Percentiles rank a stretch among this genome's conserved stretches.
phyloP scores from a whole-genome alignment of 495 filamentous ascomycete species.

The Cladorrhinum samala region DNA sequence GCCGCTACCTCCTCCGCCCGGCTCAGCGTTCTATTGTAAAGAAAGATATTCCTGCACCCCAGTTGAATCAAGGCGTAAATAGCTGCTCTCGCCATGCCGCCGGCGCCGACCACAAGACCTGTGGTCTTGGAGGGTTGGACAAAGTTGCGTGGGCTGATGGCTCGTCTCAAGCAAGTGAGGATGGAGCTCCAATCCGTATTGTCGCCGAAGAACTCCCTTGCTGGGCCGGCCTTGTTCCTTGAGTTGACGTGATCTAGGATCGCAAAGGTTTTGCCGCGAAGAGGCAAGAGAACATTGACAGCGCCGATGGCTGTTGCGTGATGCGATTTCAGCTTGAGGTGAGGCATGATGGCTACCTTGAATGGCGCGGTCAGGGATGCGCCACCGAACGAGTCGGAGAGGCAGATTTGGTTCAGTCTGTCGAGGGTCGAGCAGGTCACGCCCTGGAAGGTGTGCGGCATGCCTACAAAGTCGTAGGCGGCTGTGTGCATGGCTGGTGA shows the following conservation, averaged over 20 bases:
- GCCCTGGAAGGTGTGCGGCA: conserved; percentile 66
- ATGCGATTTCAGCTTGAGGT: conserved; percentile 61
- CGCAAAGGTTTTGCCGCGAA: conserved; percentile 52
- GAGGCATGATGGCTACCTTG: conserved; percentile 64
- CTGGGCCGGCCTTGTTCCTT: conserved; percentile 58
- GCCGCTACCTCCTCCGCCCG: conserved; percentile 60
- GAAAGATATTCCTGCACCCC: conserved; percentile 72
- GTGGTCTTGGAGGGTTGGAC: conserved; percentile 61
- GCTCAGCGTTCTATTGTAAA: conserved; percentile 62
- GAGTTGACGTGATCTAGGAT: conserved; percentile 62
- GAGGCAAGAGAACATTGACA: conserved; percentile 74
- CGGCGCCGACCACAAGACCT: conserved; percentile 69
- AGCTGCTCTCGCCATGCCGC: conserved; percentile 75
- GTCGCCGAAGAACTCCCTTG: conserved; percentile 68
- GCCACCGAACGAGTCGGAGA: conserved; percentile 64
- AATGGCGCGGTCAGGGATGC: conserved; percentile 68
- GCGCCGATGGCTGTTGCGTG: conserved; percentile 77
- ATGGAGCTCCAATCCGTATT: conserved; percentile 85
- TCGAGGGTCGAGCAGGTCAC: conserved; percentile 59
- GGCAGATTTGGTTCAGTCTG: conserved; percentile 55
- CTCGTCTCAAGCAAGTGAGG: conserved; percentile 57
- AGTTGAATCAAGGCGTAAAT: conserved; percentile 74
- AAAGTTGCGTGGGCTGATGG: conserved; percentile 73
- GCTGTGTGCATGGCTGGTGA: conserved; percentile 77
- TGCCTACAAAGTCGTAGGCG: conserved; percentile 62